These are phyloP conservation scores for Pyrenophora tritici-repentis DNA, from an alignment of 2,329 filamentous ascomycete species.

Conservation along the genomic window DNA sequence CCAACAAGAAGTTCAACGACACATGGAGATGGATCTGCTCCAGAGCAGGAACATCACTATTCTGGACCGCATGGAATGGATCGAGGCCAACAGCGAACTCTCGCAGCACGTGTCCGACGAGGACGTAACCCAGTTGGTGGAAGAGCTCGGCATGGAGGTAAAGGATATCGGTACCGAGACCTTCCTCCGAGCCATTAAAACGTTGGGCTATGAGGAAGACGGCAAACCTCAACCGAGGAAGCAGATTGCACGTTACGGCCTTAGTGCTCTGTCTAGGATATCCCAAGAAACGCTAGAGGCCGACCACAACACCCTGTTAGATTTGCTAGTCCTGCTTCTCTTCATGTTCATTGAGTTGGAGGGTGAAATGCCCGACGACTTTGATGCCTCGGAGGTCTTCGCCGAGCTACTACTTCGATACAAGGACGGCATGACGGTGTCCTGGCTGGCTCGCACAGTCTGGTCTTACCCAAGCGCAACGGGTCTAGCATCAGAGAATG, in stretches of 20 bases:
- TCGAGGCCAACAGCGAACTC: constrained; percentile 80
- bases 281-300: constrained; percentile 78
- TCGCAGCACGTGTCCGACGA: constrained; percentile 81
- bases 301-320: constrained; percentile 75
- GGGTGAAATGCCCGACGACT: constrained; percentile 71
- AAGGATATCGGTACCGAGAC: constrained; percentile 55
- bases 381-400: constrained; percentile 64
- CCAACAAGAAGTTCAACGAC: constrained; percentile 68
- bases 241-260: constrained; percentile 74
- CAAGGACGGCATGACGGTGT: constrained; percentile 43
- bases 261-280: constrained; percentile 73
- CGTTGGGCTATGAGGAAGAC: constrained; percentile 50
- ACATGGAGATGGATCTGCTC: constrained; percentile 74
- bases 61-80: constrained; percentile 73
- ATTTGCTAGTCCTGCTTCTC: constrained; percentile 79
- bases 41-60: constrained; percentile 64
- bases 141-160: constrained; percentile 61
- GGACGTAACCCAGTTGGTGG: constrained; percentile 62
- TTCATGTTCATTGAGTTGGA: constrained; percentile 74
- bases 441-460: constrained; percentile 42
- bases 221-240: constrained; percentile 49
- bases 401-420: constrained; percentile 61
- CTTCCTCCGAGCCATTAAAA: constrained; percentile 58
- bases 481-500: constrained; percentile 32
- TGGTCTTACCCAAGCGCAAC: constrained; percentile 41